Evolutionary conservation across 352 stramenopile species (phyloP).

Genomic region (Phytophthora lateralis): DNA sequence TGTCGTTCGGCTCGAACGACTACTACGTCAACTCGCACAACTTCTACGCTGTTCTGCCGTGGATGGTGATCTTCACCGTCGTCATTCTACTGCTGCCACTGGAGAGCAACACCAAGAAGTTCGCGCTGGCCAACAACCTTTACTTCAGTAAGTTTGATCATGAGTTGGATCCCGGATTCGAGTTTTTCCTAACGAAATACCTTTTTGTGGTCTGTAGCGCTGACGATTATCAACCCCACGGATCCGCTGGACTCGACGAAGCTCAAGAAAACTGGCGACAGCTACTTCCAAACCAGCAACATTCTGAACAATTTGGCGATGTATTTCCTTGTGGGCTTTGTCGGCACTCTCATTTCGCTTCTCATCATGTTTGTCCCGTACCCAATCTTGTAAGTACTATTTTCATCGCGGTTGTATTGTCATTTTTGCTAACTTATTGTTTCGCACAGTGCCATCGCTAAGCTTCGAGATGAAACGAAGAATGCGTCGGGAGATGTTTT

Average conservation of each 20-base stretch:
- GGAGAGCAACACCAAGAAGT: slow-evolving; percentile 89
- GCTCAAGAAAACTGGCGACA: slow-evolving; percentile 55
- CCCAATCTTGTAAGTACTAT: slow-evolving; percentile 71
- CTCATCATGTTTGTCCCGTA: slow-evolving; percentile 81
- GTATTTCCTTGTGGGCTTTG: slow-evolving; percentile 80
- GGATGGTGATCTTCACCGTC: slow-evolving; percentile 79
- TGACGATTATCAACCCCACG: slow-evolving; percentile 78
- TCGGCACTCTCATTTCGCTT: slow-evolving; percentile 71
- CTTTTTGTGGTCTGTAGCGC: slow-evolving; percentile 30
- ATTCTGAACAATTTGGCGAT: slow-evolving; percentile 76
- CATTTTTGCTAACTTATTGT: background rate
- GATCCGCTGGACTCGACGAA: slow-evolving; percentile 51
- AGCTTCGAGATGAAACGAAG: slow-evolving; percentile 54
- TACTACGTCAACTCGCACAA: slow-evolving; percentile 80
- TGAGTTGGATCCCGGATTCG: background rate
- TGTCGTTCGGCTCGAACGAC: slow-evolving; percentile 57
- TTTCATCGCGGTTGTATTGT: background rate
- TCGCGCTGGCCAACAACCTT: slow-evolving; percentile 81
- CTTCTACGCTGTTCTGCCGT: slow-evolving; percentile 75
- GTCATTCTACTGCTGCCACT: slow-evolving; percentile 64
- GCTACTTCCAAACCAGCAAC: slow-evolving; percentile 61
- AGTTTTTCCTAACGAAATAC: slow-evolving; percentile 6
- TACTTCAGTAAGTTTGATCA: slow-evolving; percentile 67
- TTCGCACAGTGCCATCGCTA: slow-evolving; percentile 53
- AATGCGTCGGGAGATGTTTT: slow-evolving; percentile 61